These are phyloP conservation scores for Alisma plantagoaquatica DNA, from an alignment of 106 monocot species.

Conservation along the genomic window DNA sequence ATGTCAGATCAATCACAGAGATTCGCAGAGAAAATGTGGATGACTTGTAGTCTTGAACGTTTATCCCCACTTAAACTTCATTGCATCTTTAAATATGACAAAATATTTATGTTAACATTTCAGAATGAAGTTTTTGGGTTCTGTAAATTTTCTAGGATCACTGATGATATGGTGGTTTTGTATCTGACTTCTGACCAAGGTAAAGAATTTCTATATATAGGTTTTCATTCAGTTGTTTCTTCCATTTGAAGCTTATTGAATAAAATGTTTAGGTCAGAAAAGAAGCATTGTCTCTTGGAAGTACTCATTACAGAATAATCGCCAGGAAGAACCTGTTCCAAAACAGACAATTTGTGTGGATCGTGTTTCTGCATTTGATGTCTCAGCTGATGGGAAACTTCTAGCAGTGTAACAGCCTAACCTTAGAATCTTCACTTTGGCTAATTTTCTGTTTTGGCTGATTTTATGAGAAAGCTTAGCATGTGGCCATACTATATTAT, in stretches of 20 bases:
- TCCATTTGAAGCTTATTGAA: not conserved
- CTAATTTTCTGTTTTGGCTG: too few species aligned
- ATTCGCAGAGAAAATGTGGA: constrained; percentile 34
- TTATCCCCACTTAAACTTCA: not conserved
- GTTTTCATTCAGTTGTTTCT: not conserved
- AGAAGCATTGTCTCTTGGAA: constrained; percentile 62
- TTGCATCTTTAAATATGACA: too few species aligned
- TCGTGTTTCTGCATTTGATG: constrained; percentile 25
- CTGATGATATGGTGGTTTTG: constrained; percentile 26
- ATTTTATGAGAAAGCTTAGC: too few species aligned
- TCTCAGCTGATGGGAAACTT: constrained; percentile 2
- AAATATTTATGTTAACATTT: constrained; percentile 4
- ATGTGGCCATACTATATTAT: too few species aligned
- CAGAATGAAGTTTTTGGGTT: constrained; percentile 80
- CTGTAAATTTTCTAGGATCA: constrained; percentile 57
- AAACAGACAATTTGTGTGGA: constrained; percentile 49
- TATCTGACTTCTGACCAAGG: constrained; percentile 61
- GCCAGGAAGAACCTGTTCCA: constrained; percentile 44
- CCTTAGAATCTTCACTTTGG: too few species aligned
- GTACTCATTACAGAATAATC: constrained; percentile 49
- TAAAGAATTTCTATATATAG: constrained; percentile 22
- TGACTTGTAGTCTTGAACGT: not conserved
- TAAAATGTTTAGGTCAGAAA: constrained; percentile 43
- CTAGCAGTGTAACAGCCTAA: constrained; percentile 13
- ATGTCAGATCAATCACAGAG: constrained; percentile 42